phyloP scores from a whole-genome alignment of 306 rosid species.

The Acacia acuminata region DNA sequence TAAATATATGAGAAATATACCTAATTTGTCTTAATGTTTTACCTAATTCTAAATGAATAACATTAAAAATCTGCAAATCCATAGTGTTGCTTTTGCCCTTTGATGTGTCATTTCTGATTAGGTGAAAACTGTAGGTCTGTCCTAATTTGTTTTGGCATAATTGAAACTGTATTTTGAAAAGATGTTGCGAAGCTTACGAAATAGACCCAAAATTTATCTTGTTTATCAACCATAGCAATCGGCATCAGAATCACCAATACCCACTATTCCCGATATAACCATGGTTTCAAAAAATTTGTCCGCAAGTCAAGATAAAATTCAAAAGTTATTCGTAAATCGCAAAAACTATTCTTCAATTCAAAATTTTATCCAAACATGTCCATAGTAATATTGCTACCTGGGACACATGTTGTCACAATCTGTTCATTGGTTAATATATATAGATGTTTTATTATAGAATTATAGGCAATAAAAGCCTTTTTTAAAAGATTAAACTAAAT shows the following conservation, averaged over 20 bases:
- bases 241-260: too few relatives aligned
- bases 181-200: background rate
- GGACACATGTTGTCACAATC: background rate
- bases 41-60: background rate
- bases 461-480: background rate
- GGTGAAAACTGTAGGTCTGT: background rate
- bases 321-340: too few relatives aligned
- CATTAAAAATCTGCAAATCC: background rate
- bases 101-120: background rate
- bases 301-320: too few relatives aligned
- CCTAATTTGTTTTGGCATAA: constrained; percentile 1
- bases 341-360: too few relatives aligned
- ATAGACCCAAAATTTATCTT: background rate
- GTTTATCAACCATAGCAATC: background rate
- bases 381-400: background rate
- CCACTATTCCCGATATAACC: too few relatives aligned
- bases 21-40: too few relatives aligned
- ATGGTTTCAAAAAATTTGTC: too few relatives aligned
- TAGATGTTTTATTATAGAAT: background rate
- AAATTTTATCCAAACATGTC: too few relatives aligned
- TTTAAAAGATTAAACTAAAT: background rate
- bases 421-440: background rate
- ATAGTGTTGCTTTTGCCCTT: background rate
- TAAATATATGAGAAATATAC: background rate
- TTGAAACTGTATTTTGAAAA: background rate